Percentiles rank a stretch among this genome's conserved stretches.
These are phyloP conservation scores for Elaeagnus macrophylla DNA, from an alignment of 306 rosid genomes.

Conservation along the genomic window DNA sequence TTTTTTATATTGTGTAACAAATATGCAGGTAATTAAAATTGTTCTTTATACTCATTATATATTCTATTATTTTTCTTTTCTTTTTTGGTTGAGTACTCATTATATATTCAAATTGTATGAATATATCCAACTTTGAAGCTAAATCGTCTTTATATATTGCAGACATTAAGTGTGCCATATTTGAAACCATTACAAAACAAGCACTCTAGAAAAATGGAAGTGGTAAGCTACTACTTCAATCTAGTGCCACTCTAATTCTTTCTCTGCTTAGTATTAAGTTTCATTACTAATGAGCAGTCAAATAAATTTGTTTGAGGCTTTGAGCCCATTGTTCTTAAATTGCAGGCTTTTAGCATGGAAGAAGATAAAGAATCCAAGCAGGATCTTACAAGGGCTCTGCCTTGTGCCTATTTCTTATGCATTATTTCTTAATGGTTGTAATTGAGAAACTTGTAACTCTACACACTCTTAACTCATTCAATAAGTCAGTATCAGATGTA, in stretches of 20 bases:
- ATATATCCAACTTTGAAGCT: not conserved
- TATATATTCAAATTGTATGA: too few relatives aligned
- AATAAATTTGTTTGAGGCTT: not conserved
- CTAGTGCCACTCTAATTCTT: not conserved
- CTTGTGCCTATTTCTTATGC: conserved; percentile 49
- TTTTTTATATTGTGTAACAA: too few relatives aligned
- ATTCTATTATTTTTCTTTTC: too few relatives aligned
- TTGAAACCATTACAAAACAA: conserved; percentile 32
- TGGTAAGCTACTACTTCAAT: conserved; percentile 19
- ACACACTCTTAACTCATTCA: too few relatives aligned
- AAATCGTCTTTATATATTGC: conserved; percentile 14
- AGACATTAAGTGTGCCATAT: conserved; percentile 55
- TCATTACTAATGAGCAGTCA: not conserved
- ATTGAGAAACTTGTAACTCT: conserved; percentile 4
- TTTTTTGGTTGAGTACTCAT: not conserved
- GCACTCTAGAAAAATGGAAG: conserved; percentile 29
- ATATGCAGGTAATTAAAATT: too few relatives aligned
- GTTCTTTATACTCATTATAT: too few relatives aligned
- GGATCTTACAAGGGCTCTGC: conserved; percentile 49
- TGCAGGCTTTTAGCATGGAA: conserved; percentile 25
- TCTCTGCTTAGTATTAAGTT: not conserved
- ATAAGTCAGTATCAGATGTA: too few relatives aligned
- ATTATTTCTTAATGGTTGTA: conserved; percentile 33
- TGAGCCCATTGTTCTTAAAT: not conserved
- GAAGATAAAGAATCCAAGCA: conserved; percentile 21